Percentiles rank a stretch among this genome's conserved stretches.
Conservation (phyloP, 208 protist genomes). For the Polymyxa betae region DNA sequence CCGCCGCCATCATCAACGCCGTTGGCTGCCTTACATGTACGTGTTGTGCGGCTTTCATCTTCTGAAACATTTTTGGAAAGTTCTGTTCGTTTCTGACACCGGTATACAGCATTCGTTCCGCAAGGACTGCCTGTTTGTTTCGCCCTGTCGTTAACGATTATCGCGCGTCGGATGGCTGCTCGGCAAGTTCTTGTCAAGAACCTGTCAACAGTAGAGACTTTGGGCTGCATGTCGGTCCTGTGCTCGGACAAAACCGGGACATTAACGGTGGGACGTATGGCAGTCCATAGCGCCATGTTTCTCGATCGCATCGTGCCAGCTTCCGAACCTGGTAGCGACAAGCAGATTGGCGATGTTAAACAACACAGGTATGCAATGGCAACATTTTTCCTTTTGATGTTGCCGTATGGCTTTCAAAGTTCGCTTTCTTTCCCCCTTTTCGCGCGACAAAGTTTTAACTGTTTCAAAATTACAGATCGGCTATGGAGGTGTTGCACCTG, state of each 20-base stretch:
- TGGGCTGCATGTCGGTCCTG: constrained; percentile 81
- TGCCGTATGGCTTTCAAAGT: no score
- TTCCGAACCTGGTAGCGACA: not conserved
- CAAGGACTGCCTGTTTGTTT: constrained; percentile 79
- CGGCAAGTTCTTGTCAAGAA: constrained; percentile 81
- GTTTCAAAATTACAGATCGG: no score
- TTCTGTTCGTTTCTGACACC: no score
- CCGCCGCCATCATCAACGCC: not conserved
- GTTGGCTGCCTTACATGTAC: constrained; percentile 25
- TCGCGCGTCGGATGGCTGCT: constrained; percentile 74
- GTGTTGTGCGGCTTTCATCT: no score
- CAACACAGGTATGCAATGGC: not conserved
- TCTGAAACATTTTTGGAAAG: no score
- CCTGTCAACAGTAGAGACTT: constrained; percentile 81
- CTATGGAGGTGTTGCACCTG: no score
- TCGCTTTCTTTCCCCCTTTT: no score
- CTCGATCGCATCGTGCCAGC: not conserved
- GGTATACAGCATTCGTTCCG: constrained; percentile 76
- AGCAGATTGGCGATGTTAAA: not conserved
- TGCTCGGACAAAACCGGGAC: constrained; percentile 85
- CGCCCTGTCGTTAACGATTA: constrained; percentile 78
- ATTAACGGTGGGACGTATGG: constrained; percentile 70
- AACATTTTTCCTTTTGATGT: no score
- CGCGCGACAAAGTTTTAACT: no score
- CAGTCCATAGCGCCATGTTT: constrained; percentile 8